phyloP scores from a whole-genome alignment of 768 basidiomycete species.

The Amanita rubescens region DNA sequence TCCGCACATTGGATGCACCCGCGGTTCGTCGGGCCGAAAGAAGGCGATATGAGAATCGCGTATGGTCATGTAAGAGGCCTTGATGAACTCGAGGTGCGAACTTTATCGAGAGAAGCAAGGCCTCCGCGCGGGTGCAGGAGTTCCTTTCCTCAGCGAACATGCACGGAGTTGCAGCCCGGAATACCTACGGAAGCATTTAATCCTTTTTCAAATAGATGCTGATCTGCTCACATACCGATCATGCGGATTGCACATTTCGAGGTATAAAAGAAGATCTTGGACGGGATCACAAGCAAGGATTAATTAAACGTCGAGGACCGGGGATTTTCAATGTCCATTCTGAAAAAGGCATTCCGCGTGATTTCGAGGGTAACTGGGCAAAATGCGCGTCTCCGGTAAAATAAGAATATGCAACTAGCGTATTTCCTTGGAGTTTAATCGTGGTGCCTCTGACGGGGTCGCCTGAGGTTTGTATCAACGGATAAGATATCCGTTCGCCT shows the following conservation, averaged over 20 bases:
- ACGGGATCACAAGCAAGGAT: not conserved
- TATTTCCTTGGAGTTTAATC: not conserved
- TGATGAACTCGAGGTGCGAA: conserved; percentile 13
- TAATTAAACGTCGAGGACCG: not conserved
- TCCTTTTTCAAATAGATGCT: too few species aligned
- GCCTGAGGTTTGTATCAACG: not conserved
- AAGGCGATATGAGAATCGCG: conserved; percentile 41
- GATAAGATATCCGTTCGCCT: not conserved
- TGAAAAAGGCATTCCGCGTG: not conserved
- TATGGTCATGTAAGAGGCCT: conserved; percentile 32
- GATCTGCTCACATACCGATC: not conserved
- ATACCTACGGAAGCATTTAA: not conserved
- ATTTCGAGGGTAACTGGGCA: not conserved
- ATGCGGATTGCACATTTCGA: not conserved
- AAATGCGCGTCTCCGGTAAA: not conserved
- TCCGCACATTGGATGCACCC: not conserved
- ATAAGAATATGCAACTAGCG: not conserved
- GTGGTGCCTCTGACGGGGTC: not conserved
- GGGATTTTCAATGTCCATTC: not conserved
- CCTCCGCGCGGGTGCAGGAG: conserved; percentile 37
- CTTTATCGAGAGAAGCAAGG: conserved; percentile 22
- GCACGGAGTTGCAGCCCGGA: conserved; percentile 23
- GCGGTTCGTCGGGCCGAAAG: not conserved
- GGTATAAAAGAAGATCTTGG: not conserved
- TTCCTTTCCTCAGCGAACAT: conserved; percentile 36